Evolutionary conservation across 345 rosid genomes (phyloP), one percentile per base, ranked within the genome.

Genomic region (Eucalyptus microcorys): DNA sequence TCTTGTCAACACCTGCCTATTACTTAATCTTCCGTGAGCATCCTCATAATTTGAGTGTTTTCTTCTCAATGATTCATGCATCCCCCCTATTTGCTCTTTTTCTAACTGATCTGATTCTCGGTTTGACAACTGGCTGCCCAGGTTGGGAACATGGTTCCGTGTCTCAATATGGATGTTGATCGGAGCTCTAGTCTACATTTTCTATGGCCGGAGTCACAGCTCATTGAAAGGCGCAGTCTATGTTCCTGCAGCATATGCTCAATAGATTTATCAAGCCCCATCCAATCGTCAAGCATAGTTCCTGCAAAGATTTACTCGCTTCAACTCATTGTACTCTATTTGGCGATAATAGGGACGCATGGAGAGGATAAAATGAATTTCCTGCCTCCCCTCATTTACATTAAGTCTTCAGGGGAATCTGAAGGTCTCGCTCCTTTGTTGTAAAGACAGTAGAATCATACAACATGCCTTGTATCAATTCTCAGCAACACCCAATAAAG

Each of bases 1-100:
- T 91, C 98, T 98, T 89, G 93, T 97, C 96, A 98, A 98, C 91
- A 90, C 91, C 90, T 97, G 97, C 94, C 93, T 98, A 88, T 92
- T 98, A 92, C 91, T 97, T 87, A 98, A 96, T 91, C 93, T 98
- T 32, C 99, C 99, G 99, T 95, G 90, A 94, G 98, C 47, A n/a
- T 68, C 66, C 76, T 89, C 59, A 49, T 30, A 85, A 47, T 89
- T 49, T 26, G 57, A 52, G 49, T 21, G 37, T 49, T 61, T 30
- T 22, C 27, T 53, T 34, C 11, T 86, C 59, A 34, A 40, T 14
- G 27, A 40, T 9, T 76, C 12, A 21, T 37, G 47, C 47, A 21
- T 40, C 3, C 30, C 84, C 24, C 14, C 27, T 5, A 76, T 76
- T 76, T 76, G 47, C 84, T 76, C 47, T 76, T 43, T 21, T 19